Conservation (phyloP, 176 grass and related monocot genomes). For the Rhipidocladum racemiflorum region DNA sequence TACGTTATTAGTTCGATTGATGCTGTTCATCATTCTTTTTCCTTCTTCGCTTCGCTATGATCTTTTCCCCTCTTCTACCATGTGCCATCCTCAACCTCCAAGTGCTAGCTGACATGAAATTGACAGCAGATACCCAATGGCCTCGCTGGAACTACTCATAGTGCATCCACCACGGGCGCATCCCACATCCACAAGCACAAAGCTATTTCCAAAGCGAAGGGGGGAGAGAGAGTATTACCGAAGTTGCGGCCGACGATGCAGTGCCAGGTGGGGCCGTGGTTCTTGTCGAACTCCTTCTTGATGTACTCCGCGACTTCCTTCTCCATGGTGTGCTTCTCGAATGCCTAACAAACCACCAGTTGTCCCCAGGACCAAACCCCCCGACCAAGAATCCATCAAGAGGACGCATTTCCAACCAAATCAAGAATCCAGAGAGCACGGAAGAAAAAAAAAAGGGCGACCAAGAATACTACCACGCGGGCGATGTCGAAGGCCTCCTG, state of each 20-base stretch:
- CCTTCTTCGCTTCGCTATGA: not conserved
- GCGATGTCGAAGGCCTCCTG: conserved; percentile 86
- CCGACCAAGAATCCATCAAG: not conserved
- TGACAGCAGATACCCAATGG: not conserved
- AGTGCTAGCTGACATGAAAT: not conserved
- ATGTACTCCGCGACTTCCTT: conserved; percentile 99
- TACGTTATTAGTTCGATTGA: not conserved
- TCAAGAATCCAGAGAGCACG: not conserved
- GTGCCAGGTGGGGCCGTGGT: conserved; percentile 93
- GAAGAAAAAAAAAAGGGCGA: not conserved
- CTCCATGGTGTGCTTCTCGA: conserved; percentile 84
- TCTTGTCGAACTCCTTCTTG: conserved; percentile 99
- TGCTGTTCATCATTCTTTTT: not conserved
- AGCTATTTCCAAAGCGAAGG: conserved; percentile 8
- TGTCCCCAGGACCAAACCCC: conserved; percentile 1
- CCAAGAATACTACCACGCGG: conserved; percentile 51
- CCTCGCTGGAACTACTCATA: not conserved
- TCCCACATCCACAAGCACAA: not conserved
- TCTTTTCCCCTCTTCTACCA: not conserved
- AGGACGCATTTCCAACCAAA: not conserved
- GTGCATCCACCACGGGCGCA: not conserved
- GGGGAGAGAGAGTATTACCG: conserved; percentile 40
- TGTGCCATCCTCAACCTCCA: not conserved
- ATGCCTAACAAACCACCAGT: conserved; percentile 42
- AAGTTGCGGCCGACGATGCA: conserved; percentile 99